Base-by-base conservation (phyloP, 2,329 filamentous ascomycete species). In the Penicillium sp. region DNA sequence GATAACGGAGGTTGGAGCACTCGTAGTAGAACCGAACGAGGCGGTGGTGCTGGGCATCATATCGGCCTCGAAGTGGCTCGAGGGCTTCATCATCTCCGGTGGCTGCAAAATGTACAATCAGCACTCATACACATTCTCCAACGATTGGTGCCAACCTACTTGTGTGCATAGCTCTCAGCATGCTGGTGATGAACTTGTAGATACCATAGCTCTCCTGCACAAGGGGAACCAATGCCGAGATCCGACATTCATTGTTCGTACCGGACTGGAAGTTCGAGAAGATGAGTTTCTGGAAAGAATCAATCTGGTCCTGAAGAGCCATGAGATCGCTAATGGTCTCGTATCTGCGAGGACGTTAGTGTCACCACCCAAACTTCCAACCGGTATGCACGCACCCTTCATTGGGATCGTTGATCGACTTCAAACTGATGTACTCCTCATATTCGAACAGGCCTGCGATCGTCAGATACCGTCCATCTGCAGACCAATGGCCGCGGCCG, bases 101-200 rank as follows among this genome's bases (percentile, higher is more conserved):
- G 44, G 91, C 89, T 89, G 49, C 45, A 49, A 5, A 47, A 49
- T 34, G 34, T 14, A 40, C 10, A 36, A 11, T 58, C 63, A 56
- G 62, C 52, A 41, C 16, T 24, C 7, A 32, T 31, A 27, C 31
- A 5, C 10, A 57, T 21, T 13, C 22, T 21, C 5, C 18, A 38
- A 39, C 2, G 7, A 44, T 16, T 16, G 45, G n/a, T n/a, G 43
- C 10, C n/a, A 22, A 77, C 87, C 70, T 79, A 92, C 89, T 92
- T 3, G 90, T 93, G 72, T 99, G 93, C 92, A 99, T 97, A 14
- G 94, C 94, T 52, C 94, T 86, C 58, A 99, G 77, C 94, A 99
- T 99, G 88, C 94, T 99, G 0, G 94, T 99, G 61, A 97, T 92
- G 73, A 99, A 99, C 76, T 97, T 97, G 81, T 99, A 99, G 64